Conservation (phyloP, 1,284 basidiomycete genomes). For the Heterobasidion occidentale region DNA sequence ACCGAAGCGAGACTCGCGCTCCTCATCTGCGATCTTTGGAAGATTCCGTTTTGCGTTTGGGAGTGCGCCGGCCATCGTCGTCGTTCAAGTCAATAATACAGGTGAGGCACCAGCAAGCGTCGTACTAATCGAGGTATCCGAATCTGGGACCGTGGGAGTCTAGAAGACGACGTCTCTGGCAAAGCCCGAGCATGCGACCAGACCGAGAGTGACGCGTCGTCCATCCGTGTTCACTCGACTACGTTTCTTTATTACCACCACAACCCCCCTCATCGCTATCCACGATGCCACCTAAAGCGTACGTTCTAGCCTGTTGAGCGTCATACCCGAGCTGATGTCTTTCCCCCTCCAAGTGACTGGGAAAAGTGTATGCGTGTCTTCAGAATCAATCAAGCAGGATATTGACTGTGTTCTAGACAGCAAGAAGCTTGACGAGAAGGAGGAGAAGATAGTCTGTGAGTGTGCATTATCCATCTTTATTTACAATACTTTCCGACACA, state of each 20-base stretch:
- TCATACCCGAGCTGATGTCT: not conserved
- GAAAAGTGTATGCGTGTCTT: constrained; percentile 74
- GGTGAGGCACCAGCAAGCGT: not conserved
- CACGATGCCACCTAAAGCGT: constrained; percentile 77
- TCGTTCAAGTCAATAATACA: not conserved
- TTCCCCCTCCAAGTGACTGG: constrained; percentile 66
- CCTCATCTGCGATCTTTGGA: constrained; percentile 83
- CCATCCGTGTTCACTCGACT: constrained; percentile 1
- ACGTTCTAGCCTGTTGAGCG: not conserved
- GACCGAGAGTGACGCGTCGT: constrained; percentile 10
- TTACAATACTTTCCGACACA: not conserved
- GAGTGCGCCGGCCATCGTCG: constrained; percentile 81
- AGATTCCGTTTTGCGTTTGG: constrained; percentile 85
- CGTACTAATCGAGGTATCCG: not conserved
- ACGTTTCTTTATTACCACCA: constrained; percentile 3
- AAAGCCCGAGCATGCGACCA: not conserved
- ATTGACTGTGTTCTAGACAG: constrained; percentile 42
- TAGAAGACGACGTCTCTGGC: not conserved
- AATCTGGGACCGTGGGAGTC: not conserved
- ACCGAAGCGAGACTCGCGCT: constrained; percentile 83
- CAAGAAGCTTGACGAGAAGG: constrained; percentile 73
- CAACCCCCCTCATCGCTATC: not conserved
- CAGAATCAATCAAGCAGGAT: constrained; percentile 1
- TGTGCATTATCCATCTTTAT: constrained; percentile 8
- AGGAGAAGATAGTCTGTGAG: constrained; percentile 87